These are phyloP conservation scores for Phytophthora citricola DNA, from an alignment of 352 stramenopile genomes.

Conservation along the genomic window DNA sequence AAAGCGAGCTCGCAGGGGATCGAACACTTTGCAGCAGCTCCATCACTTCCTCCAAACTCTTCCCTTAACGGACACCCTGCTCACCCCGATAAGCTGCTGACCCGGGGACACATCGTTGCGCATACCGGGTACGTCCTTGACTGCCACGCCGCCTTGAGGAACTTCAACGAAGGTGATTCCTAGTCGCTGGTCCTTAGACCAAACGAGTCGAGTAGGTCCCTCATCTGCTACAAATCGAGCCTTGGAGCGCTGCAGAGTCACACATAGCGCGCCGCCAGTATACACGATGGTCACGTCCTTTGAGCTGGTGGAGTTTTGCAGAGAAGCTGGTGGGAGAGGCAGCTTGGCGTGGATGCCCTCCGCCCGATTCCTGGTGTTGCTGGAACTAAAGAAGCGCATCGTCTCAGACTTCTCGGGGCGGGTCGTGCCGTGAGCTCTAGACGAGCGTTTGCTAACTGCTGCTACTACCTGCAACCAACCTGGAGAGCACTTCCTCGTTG, in stretches of 20 bases:
- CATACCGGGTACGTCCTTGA: slow-evolving; percentile 46
- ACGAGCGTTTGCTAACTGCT: slow-evolving; percentile 10
- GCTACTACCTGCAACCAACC: slow-evolving; percentile 9
- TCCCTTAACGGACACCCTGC: slow-evolving; percentile 38
- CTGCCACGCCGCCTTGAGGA: slow-evolving; percentile 41
- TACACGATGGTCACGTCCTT: slow-evolving; percentile 39
- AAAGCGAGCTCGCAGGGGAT: slow-evolving; percentile 58
- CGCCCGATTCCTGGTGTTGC: slow-evolving; percentile 11
- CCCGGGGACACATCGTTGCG: slow-evolving; percentile 38
- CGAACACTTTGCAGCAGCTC: slow-evolving; percentile 37
- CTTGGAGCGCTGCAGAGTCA: slow-evolving; percentile 53
- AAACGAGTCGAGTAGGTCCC: slow-evolving; percentile 43
- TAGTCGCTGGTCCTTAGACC: slow-evolving; percentile 52
- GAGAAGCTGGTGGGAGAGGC: slow-evolving; percentile 8
- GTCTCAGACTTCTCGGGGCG: slow-evolving; percentile 5
- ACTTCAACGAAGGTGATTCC: slow-evolving; percentile 59
- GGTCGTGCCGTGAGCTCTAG: slow-evolving; percentile 11
- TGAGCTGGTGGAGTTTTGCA: background rate
- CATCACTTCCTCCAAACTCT: slow-evolving; percentile 51
- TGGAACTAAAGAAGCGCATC: slow-evolving; percentile 25
- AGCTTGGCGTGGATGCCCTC: slow-evolving; percentile 9
- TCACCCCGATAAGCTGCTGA: slow-evolving; percentile 54
- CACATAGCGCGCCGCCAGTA: slow-evolving; percentile 40
- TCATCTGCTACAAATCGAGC: slow-evolving; percentile 40
- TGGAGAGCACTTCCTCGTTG: background rate